These are phyloP conservation scores for Candida tropicalis DNA, from an alignment of 1,139 yeast genomes.

Conservation along the genomic window DNA sequence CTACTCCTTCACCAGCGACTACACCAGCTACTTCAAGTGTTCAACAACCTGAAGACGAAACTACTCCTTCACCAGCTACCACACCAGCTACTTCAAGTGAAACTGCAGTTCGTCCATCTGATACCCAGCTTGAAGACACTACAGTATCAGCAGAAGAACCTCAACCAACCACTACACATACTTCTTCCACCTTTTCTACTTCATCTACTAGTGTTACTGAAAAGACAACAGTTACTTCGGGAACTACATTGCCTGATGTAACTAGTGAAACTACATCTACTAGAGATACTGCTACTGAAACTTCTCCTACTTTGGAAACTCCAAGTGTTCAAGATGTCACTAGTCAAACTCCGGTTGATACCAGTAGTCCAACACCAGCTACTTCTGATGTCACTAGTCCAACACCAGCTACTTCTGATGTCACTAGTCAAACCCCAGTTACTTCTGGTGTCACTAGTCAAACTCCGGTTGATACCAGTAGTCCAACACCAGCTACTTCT, in stretches of 20 bases:
- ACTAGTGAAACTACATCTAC: neutral
- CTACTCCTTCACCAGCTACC: conserved; percentile 1
- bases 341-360: neutral
- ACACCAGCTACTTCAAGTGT: neutral
- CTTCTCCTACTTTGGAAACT: neutral
- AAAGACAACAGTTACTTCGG: conserved; percentile 7
- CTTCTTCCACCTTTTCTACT: conserved; percentile 6
- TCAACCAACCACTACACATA: conserved; percentile 5
- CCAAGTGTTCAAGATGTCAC: neutral
- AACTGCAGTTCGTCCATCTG: conserved; percentile 3
- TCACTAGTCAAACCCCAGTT: neutral
- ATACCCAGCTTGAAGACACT: conserved; percentile 1
- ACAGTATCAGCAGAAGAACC: neutral
- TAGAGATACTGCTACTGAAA: neutral
- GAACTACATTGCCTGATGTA: conserved; percentile 1
- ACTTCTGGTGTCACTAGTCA: neutral
- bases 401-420: neutral
- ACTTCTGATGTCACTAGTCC: neutral
- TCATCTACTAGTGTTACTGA: conserved; percentile 7
- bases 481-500: neutral
- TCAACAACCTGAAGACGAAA: conserved; percentile 1
- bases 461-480: neutral
- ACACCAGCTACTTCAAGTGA: neutral
- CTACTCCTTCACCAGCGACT: neutral
- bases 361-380: neutral